phyloP scores from a whole-genome alignment of 345 rosid genomes.

The Citrus maxima region DNA sequence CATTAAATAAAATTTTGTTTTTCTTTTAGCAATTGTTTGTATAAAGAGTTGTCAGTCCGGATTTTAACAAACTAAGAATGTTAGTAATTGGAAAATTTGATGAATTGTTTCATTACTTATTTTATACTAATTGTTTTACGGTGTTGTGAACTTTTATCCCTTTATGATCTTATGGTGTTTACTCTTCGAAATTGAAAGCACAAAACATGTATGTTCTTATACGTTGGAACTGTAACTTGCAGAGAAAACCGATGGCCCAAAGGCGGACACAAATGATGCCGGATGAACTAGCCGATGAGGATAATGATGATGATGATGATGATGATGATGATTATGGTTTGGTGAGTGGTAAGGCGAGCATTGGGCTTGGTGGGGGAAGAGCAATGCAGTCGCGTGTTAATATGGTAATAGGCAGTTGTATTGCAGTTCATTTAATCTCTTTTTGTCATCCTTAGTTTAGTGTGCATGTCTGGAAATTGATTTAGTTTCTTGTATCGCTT shows the following conservation, averaged over 20 bases:
- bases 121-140: background rate
- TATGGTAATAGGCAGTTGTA: conserved; percentile 32
- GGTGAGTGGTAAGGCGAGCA: conserved; percentile 31
- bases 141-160: background rate
- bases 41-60: too few species aligned
- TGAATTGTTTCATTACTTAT: background rate
- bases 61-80: too few species aligned
- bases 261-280: conserved; percentile 28
- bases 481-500: background rate
- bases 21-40: too few species aligned
- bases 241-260: conserved; percentile 36
- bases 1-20: too few species aligned
- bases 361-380: conserved; percentile 56
- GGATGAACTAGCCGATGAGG: conserved; percentile 26
- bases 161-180: background rate
- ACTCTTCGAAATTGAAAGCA: background rate
- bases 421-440: background rate
- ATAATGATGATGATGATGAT: conserved; percentile 30
- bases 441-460: background rate
- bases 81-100: too few species aligned
- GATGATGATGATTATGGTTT: conserved; percentile 28
- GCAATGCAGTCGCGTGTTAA: conserved; percentile 41
- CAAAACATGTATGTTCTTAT: background rate
- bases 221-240: conserved; percentile 16
- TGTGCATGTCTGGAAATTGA: background rate